These are phyloP conservation scores for Penicillium sp. DNA, from an alignment of 2,329 filamentous ascomycete genomes.

Conservation along the genomic window DNA sequence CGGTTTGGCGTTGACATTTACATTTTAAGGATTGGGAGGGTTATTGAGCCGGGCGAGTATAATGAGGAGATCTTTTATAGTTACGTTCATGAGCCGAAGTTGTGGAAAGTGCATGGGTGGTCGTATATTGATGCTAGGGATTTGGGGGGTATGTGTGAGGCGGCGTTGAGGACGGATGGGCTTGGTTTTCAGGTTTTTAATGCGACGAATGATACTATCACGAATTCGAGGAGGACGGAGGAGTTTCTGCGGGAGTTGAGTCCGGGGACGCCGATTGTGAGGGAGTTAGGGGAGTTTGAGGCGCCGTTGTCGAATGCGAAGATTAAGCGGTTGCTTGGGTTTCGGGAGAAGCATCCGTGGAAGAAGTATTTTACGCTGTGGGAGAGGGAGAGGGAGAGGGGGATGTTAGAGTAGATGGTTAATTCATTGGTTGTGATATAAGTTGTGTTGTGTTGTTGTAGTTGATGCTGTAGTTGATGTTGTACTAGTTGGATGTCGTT, in stretches of 20 bases:
- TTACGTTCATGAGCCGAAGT: conserved; percentile 56
- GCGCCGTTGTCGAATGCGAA: conserved; percentile 65
- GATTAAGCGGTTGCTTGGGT: conserved; percentile 61
- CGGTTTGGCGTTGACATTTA: conserved; percentile 64
- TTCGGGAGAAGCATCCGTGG: conserved; percentile 58
- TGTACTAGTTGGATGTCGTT: too few species aligned
- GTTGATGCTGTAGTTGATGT: too few species aligned
- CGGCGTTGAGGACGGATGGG: conserved; percentile 55
- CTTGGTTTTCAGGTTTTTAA: conserved; percentile 67
- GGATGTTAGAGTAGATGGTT: neutral
- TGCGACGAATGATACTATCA: conserved; percentile 65
- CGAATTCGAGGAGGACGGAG: conserved; percentile 52
- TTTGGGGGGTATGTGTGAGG: conserved; percentile 64
- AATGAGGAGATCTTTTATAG: conserved; percentile 53
- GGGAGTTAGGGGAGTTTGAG: conserved; percentile 62
- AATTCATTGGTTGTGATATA: neutral
- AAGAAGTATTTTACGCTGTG: conserved; percentile 21
- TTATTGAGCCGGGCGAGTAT: conserved; percentile 66
- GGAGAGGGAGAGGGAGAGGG: conserved; percentile 7
- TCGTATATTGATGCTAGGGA: conserved; percentile 66
- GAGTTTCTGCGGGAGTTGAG: conserved; percentile 56
- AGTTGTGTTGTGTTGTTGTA: neutral
- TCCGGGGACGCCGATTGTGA: conserved; percentile 56
- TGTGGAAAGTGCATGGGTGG: conserved; percentile 64
- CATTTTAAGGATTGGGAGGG: conserved; percentile 63